phyloP scores from a whole-genome alignment of 257 asterid species.

The Coffea eugenioides region DNA sequence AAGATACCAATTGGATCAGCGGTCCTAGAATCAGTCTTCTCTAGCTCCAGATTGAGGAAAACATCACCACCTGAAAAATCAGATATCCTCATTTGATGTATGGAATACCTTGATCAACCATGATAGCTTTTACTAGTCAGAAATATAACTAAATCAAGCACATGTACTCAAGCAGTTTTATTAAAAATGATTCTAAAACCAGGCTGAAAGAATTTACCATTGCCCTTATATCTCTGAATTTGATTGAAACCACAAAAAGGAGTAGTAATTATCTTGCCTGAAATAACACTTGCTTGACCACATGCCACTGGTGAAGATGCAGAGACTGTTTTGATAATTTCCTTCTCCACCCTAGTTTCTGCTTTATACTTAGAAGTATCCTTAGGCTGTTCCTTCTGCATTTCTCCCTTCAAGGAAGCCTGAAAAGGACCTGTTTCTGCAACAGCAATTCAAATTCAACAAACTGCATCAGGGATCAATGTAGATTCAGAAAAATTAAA shows the following conservation, averaged over 20 bases:
- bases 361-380: neutral
- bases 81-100: constrained; percentile 9
- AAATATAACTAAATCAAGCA: neutral
- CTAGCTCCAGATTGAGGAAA: constrained; percentile 18
- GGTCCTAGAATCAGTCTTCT: constrained; percentile 27
- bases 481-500: neutral
- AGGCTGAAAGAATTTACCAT: neutral
- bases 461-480: neutral
- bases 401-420: constrained; percentile 17
- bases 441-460: neutral
- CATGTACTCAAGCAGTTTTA: neutral
- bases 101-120: constrained; percentile 6
- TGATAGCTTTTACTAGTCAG: neutral
- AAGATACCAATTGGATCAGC: constrained; percentile 10
- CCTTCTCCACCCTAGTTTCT: constrained; percentile 16
- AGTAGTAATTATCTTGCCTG: constrained; percentile 38
- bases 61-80: constrained; percentile 34
- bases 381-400: constrained; percentile 22
- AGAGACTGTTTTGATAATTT: constrained; percentile 17
- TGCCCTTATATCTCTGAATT: neutral
- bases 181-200: neutral
- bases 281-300: constrained; percentile 22
- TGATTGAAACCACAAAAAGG: constrained; percentile 3
- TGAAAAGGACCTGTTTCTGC: constrained; percentile 9
- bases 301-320: constrained; percentile 9